Evolutionary conservation across 208 protist species (phyloP).

Genomic region (Leishmania braziliensis): DNA sequence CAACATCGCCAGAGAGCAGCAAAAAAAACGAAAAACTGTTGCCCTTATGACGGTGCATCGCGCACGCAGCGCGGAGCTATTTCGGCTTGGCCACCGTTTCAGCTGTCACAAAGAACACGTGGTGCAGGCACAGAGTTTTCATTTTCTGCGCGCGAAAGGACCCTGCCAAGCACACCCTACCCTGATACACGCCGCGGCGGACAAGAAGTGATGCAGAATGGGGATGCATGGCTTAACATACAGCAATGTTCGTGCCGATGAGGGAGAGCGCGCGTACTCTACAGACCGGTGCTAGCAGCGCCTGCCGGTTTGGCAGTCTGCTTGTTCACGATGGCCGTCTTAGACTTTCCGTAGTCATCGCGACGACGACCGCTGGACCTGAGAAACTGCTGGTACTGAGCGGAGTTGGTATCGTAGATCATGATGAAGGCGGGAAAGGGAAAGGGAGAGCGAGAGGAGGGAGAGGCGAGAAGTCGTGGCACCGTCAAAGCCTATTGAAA

Average conservation of each 20-base stretch:
- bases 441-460: not conserved
- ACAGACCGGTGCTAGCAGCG: conserved; percentile 90
- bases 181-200: not conserved
- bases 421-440: conserved; percentile 38
- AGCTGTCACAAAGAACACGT: not conserved
- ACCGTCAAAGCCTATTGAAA: not conserved
- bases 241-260: no score
- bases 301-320: conserved; percentile 81
- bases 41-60: not conserved
- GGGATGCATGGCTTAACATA: not conserved
- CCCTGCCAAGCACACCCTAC: not conserved
- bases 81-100: not conserved
- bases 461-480: not conserved
- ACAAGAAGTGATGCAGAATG: not conserved
- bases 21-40: not conserved
- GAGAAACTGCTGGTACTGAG: conserved; percentile 94
- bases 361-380: conserved; percentile 89
- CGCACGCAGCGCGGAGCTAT: not conserved
- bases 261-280: conserved; percentile 21
- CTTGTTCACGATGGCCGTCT: conserved; percentile 70
- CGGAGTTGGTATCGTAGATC: conserved; percentile 94
- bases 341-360: conserved; percentile 87
- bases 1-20: not conserved
- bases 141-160: not conserved
- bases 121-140: not conserved